Evolutionary conservation across 371 early-diverging fungal species (phyloP), one percentile per base, ranked within the genome.

Genomic region (Syncephalastrum contaminatum): DNA sequence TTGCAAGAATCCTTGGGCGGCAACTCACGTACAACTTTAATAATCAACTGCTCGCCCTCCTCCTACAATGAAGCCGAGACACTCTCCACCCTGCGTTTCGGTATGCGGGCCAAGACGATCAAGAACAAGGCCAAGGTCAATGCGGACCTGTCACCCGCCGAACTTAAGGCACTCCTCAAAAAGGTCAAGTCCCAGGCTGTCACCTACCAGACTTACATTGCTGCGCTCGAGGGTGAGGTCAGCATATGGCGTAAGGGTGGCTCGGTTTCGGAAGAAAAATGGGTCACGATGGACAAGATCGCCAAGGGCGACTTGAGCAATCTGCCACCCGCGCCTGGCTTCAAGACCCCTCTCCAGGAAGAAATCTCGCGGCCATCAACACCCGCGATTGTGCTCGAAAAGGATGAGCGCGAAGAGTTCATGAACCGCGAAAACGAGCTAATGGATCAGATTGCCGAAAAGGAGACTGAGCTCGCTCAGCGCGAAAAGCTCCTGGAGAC

Each of bases 61-160:
- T 92, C 94, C 4, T 97, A 88, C 69, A 99, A 98, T 77, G 94
- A 95, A 63, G 87, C 92, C 7, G 99, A 99, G 80, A 95, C 98
- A 0, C 74, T 98, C 2, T 83, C 91, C 24, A 99, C 99, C 0
- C 80, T 99, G 24, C 86, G 98, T 42, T 99, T 99, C 75, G 99
- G 99, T 70, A 89, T 91, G 81, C 82, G 93, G 56, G 99, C 99
- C 56, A 99, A 99, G 83, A 85, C 90, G 51, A 97, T 99, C 72
- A 97, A 96, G 89, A 97, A 98, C 85, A 96, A 96, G 81, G 97
- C 99, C 70, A 96, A 92, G 78, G 84, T 97, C 68, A 99, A 99
- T 78, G 91, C 91, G 46, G 97, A 96, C 70, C 84, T 94, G 39
- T 89, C 89, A 48, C 90, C 95, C 7, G 88, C 90, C 14, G 97